Base-by-base conservation (phyloP, 176 grass and related monocot species). In the Ensete ventricosum region DNA sequence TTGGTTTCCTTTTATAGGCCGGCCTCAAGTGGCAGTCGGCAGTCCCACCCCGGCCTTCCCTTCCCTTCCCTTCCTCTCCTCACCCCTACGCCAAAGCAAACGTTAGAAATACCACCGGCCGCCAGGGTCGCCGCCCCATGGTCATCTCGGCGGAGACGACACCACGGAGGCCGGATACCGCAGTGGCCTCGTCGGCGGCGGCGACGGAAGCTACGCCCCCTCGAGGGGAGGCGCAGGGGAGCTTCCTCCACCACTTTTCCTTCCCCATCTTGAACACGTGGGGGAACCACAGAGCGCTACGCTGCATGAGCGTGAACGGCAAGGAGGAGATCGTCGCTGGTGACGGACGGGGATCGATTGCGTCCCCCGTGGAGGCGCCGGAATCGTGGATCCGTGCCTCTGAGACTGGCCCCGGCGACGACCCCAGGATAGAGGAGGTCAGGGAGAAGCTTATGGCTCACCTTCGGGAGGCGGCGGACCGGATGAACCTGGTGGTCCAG, bases 181-280 rank as follows among this genome's bases (percentile, higher is more conserved):
- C 69, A 1, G 50, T 43, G 29, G 17, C 69, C 34, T 26, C 43
- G 17, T 9, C 17, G 49, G 14, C 69, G 24, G 64, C 11, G 14
- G 69, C 13, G 9, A 14, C 48, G 9, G 34, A 51, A 51, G n/a
- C 48, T 12, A 19, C 14, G 69, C 14, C 27, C 8, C 8, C 48
- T 3, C 5, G 26, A 3, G 16, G 48, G 17, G 50, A 27, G 49
- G 3, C 1, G 69, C 69, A 22, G 17, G 17, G 69, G 8, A 25
- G 20, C 12, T 23, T 65, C 22, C 23, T 65, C 63, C 63, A 65
- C 22, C 3, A 29, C 23, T 25, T 65, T 2, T 87, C 82, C 63
- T 80, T 91, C 80, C 80, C 88, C 55, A 69, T 57, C 52, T 80
- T 91, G 22, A 91, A 91, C 82, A 74, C 85, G 54, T 87, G 88